Percentiles rank a stretch among this genome's conserved stretches.
Conservation (phyloP, 345 rosid species). For the Moricandia arvensis region DNA sequence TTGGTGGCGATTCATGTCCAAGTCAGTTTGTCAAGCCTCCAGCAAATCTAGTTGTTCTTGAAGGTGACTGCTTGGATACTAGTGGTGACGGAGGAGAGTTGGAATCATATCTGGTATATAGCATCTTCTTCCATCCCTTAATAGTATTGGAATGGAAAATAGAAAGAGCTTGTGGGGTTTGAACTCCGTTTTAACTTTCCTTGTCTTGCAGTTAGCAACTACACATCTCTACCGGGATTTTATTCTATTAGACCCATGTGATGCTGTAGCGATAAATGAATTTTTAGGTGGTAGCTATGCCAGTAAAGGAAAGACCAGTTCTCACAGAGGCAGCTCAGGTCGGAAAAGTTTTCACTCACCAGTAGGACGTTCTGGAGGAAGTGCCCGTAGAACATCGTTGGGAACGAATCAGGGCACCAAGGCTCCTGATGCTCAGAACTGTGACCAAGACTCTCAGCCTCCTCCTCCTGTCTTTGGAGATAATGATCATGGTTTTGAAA, state of each 20-base stretch:
- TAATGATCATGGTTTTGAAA: conserved; percentile 44
- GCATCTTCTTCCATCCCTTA: conserved; percentile 16
- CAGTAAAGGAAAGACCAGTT: conserved; percentile 46
- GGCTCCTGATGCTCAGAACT: conserved; percentile 37
- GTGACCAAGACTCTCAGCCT: conserved; percentile 35
- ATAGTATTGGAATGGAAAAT: conserved; percentile 10
- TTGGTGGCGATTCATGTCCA: conserved; percentile 47
- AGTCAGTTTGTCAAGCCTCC: conserved; percentile 86
- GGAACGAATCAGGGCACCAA: conserved; percentile 54
- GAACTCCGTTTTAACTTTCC: conserved; percentile 16
- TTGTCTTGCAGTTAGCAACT: conserved; percentile 73
- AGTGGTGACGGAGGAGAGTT: conserved; percentile 74
- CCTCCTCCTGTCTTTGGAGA: conserved; percentile 42
- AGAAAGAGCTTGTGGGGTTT: conserved; percentile 2
- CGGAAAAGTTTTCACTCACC: conserved; percentile 62
- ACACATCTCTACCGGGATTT: conserved; percentile 79
- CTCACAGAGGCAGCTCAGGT: conserved; percentile 46
- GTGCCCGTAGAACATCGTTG: conserved; percentile 51
- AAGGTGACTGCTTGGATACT: conserved; percentile 87
- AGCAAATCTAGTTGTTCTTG: conserved; percentile 87
- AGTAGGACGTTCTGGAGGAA: conserved; percentile 57
- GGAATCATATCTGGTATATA: conserved; percentile 87
- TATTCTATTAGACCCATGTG: conserved; percentile 82
- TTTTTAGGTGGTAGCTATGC: conserved; percentile 47
- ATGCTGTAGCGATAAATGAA: conserved; percentile 56